phyloP scores from a whole-genome alignment of 164 flowering plant species.

The Santalum album region DNA sequence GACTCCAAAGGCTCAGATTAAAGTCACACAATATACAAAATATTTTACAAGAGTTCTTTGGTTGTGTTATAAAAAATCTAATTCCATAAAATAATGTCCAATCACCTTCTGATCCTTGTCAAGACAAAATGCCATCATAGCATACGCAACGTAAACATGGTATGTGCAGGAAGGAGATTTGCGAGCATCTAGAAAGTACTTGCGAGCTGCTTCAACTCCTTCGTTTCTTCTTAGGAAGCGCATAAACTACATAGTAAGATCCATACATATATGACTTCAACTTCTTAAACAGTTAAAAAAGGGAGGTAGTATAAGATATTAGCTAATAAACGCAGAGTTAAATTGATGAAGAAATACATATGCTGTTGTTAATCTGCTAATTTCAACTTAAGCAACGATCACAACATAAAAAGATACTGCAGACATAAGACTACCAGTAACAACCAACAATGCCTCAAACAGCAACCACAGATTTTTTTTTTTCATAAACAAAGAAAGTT shows the following conservation, averaged over 20 bases:
- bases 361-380: too few relatives aligned
- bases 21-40: too few relatives aligned
- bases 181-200: slow-evolving; percentile 86
- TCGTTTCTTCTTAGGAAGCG: slow-evolving; percentile 92
- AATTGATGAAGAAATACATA: too few relatives aligned
- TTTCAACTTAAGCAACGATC: too few relatives aligned
- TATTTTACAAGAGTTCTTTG: background rate
- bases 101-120: slow-evolving; percentile 92
- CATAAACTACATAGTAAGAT: slow-evolving; percentile 46
- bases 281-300: slow-evolving; percentile 1
- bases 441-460: too few relatives aligned
- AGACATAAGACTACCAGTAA: too few relatives aligned
- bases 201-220: slow-evolving; percentile 95
- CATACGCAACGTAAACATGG: slow-evolving; percentile 93
- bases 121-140: slow-evolving; percentile 91
- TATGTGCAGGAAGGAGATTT: slow-evolving; percentile 84
- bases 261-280: background rate
- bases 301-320: too few relatives aligned
- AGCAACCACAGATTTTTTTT: too few relatives aligned
- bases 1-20: too few relatives aligned
- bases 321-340: too few relatives aligned
- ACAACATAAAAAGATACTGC: too few relatives aligned
- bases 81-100: background rate
- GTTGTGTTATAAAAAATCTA: background rate
- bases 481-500: too few relatives aligned